Conservation (phyloP, 108 stramenopile species). For the Fistulifera solaris region DNA sequence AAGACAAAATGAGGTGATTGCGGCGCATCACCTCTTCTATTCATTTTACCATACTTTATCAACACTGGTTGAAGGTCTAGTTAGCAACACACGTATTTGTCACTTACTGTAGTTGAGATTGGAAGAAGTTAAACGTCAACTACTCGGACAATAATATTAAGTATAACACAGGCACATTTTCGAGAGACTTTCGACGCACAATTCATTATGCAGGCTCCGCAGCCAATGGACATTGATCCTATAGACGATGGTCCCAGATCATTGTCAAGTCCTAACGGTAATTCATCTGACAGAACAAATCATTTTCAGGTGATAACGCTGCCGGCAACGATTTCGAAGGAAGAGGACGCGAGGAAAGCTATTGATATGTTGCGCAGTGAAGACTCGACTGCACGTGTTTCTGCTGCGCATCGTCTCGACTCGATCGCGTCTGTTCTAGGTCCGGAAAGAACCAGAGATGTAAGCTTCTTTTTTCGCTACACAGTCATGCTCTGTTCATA, state of each 20-base stretch:
- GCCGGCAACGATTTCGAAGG: slow-evolving; percentile 25
- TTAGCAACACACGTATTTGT: too few species aligned
- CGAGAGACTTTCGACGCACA: background rate
- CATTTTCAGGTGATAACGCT: background rate
- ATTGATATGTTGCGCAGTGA: slow-evolving; percentile 76
- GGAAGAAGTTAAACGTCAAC: background rate
- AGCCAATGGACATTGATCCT: slow-evolving; percentile 37
- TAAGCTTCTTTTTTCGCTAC: slow-evolving; percentile 13
- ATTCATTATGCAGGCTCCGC: background rate
- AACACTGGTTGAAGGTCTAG: too few species aligned
- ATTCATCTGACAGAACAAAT: background rate
- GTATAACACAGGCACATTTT: too few species aligned
- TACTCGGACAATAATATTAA: too few species aligned
- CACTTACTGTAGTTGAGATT: background rate
- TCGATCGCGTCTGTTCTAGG: slow-evolving; percentile 59
- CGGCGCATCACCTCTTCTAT: too few species aligned
- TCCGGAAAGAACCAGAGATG: slow-evolving; percentile 58
- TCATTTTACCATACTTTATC: too few species aligned
- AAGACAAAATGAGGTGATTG: too few species aligned
- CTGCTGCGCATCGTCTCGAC: slow-evolving; percentile 56
- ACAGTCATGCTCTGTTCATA: background rate
- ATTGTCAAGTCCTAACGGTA: background rate
- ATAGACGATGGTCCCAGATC: slow-evolving; percentile 38
- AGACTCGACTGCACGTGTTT: slow-evolving; percentile 54
- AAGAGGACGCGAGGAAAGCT: slow-evolving; percentile 69